Base-by-base conservation (phyloP, 352 stramenopile genomes). In the Phytophthora lateralis region DNA sequence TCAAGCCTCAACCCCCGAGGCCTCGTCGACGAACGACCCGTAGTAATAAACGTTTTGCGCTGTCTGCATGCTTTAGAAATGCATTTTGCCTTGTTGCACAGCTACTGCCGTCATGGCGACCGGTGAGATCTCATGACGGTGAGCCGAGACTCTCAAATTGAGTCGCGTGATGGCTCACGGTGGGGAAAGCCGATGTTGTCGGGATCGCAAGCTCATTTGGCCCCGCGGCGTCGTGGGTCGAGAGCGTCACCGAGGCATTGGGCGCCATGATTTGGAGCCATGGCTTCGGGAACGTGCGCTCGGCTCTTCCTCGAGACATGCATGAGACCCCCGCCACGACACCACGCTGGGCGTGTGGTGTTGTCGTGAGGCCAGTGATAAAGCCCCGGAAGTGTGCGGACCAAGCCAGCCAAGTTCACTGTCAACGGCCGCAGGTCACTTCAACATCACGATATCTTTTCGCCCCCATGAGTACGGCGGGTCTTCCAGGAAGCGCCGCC, bases 381-480 rank as follows among this genome's bases (percentile, higher is more conserved):
- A 44, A 20, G 32, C 20, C 17, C 44, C 46, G 8, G 27, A 30
- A 43, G 8, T 6, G 46, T 53, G 11, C 46, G 29, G n/a, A n/a
- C n/a, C n/a, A n/a, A n/a, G n/a, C 21, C 21, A 24, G 21, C 21
- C 21, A 8, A 34, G 29, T 11, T 11, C 29, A 11, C 29, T 1
- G 35, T 10, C 1, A 44, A 44, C 14, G 14, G 38, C 38, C 38
- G 38, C 30, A n/a, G 8, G 45, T 55, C 57, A 53, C 56, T 64
- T 65, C 57, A 65, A 65, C 58, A 30, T 30, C 26, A 30, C 6
- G 58, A 60, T 66, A 53, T 66, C 42, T 66, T 49, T 60, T 12
- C 15, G 46, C 26, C 26, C 6, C 32, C 29, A 24, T 47, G 29
- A 47, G 46, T 63, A 43, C 46, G 46, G 35, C 50, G 46, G 27